phyloP scores from a whole-genome alignment of 257 asterid species.

The Solanum bulbocastanum region DNA sequence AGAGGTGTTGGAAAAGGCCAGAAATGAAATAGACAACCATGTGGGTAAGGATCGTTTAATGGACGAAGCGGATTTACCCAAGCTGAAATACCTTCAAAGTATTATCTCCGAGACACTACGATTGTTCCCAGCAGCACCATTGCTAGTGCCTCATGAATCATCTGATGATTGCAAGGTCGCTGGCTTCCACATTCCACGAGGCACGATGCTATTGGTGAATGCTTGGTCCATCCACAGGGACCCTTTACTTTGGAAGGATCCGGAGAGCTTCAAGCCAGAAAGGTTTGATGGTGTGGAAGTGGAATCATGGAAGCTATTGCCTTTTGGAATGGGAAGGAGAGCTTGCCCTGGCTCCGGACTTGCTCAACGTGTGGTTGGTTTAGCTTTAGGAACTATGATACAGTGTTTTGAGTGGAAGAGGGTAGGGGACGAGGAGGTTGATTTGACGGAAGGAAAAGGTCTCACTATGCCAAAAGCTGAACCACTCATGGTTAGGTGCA shows the following conservation, averaged over 20 bases:
- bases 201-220: slow-evolving; percentile 43
- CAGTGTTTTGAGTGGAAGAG: slow-evolving; percentile 63
- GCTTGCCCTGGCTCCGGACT: slow-evolving; percentile 57
- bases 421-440: slow-evolving; percentile 18
- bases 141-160: slow-evolving; percentile 49
- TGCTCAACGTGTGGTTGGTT: slow-evolving; percentile 40
- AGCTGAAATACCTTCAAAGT: slow-evolving; percentile 40
- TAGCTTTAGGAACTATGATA: slow-evolving; percentile 33
- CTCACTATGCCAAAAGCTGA: slow-evolving; percentile 21
- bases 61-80: slow-evolving; percentile 34
- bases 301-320: slow-evolving; percentile 25
- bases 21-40: slow-evolving; percentile 32
- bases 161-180: slow-evolving; percentile 34
- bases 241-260: slow-evolving; percentile 45
- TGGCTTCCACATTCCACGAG: slow-evolving; percentile 44
- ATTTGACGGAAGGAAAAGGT: slow-evolving; percentile 45
- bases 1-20: slow-evolving; percentile 34
- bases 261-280: slow-evolving; percentile 41
- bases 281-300: slow-evolving; percentile 24
- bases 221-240: slow-evolving; percentile 73
- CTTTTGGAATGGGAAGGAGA: slow-evolving; percentile 73
- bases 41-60: slow-evolving; percentile 34
- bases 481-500: slow-evolving; percentile 41
- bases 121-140: slow-evolving; percentile 38
- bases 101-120: slow-evolving; percentile 40